Evolutionary conservation across 345 rosid species (phyloP).

Genomic region (Eucalyptus rudis): DNA sequence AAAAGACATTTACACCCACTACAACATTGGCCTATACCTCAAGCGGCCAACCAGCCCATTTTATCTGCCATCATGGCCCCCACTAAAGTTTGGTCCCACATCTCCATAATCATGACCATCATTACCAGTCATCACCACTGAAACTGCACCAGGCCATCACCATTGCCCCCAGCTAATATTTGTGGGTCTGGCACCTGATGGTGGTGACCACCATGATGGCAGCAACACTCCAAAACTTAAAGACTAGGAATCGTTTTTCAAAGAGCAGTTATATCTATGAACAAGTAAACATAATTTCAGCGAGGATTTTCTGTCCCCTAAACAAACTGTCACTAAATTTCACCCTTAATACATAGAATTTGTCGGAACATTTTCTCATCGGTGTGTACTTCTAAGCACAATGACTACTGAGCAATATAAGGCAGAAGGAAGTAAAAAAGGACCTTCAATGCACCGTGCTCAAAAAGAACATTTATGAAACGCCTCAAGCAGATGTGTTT

Average conservation of each 20-base stretch:
- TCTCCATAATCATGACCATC: background rate
- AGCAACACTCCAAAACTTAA: background rate
- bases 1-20: background rate
- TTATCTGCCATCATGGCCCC: background rate
- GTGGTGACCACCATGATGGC: background rate
- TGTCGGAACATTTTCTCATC: background rate
- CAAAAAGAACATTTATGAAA: conserved; percentile 76
- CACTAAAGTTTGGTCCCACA: background rate
- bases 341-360: background rate
- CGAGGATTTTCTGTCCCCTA: background rate
- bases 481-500: conserved; percentile 91
- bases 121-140: background rate
- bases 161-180: background rate
- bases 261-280: background rate
- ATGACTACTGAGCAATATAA: background rate
- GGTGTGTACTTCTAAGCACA: background rate
- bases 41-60: background rate
- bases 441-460: conserved; percentile 83
- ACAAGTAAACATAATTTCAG: background rate
- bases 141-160: background rate
- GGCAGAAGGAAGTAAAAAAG: background rate
- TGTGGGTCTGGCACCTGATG: background rate
- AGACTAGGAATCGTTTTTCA: background rate
- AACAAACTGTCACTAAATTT: background rate
- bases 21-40: background rate